phyloP scores from a whole-genome alignment of 2,329 filamentous ascomycete genomes.

The Trichoderma oligosporum region DNA sequence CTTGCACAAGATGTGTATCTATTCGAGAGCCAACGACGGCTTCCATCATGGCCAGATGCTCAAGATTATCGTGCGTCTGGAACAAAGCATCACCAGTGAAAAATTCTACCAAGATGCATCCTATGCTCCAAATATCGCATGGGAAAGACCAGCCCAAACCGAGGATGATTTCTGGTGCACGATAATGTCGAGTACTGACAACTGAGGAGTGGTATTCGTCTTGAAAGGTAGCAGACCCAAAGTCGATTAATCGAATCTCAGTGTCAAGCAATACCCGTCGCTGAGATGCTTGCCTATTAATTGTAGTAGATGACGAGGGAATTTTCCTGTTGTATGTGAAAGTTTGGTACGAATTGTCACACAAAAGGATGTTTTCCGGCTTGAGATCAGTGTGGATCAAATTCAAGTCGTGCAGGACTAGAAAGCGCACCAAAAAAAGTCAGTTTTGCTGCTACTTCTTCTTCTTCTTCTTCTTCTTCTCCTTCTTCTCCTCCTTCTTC shows the following conservation, averaged over 20 bases:
- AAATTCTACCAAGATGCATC: conserved; percentile 68
- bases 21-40: conserved; percentile 59
- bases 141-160: conserved; percentile 68
- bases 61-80: conserved; percentile 68
- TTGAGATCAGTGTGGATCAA: conserved; percentile 87
- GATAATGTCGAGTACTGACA: conserved; percentile 66
- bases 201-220: conserved; percentile 71
- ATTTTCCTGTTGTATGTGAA: conserved; percentile 69
- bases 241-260: conserved; percentile 67
- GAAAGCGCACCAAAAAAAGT: background rate
- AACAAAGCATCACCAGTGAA: conserved; percentile 69
- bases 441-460: background rate
- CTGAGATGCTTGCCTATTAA: conserved; percentile 59
- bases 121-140: conserved; percentile 72
- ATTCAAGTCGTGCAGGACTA: conserved; percentile 93
- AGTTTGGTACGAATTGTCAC: conserved; percentile 62
- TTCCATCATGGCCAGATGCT: conserved; percentile 75
- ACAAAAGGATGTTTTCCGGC: conserved; percentile 66
- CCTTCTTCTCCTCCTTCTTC: too few species aligned
- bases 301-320: conserved; percentile 60
- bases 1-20: conserved; percentile 53
- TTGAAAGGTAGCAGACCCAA: conserved; percentile 68
- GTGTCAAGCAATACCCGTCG: conserved; percentile 63
- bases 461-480: fast-evolving
- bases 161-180: conserved; percentile 67